Evolutionary conservation across 2,329 filamentous ascomycete species (phyloP), one percentile per base, ranked within the genome.

Genomic region (Aschersonia sp.): DNA sequence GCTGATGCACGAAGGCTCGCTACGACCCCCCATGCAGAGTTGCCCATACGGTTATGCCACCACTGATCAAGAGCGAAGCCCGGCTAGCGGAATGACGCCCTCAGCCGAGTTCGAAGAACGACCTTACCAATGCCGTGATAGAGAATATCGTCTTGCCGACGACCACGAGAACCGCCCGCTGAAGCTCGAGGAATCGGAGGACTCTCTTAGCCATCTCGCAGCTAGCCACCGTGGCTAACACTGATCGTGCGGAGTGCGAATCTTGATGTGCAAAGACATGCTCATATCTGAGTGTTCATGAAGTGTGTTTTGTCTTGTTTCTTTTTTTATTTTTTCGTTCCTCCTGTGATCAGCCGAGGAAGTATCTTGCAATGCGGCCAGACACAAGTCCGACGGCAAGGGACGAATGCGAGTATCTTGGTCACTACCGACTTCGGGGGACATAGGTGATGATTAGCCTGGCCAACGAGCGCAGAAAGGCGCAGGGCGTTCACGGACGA

Each of bases 41-140:
- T 56, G 61, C 49, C 50, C 55, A 29, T 63, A 63, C 54, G 57
- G 59, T 46, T 63, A 62, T 50, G 54, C 52, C 4, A 60, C 61
- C 44, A 58, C 48, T 32, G n/a, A 45, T 6, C 8, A 44, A 7
- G 47, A 49, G 11, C 49, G 49, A 12, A 42, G 9, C 12, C 30
- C 30, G 11, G 22, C n/a, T 12, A 32, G 44, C 30, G 45, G 30
- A 37, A 44, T 8, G 32, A 41, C 35, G 14, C 2, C 22, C 22
- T 22, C 22, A 22, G 22, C 22, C 22, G 22, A 22, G 22, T 22
- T 22, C 22, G 22, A 2, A 22, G 22, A 22, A 4, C 22, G 22
- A 22, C 22, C 22, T 22, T 22, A 22, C 22, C 22, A 22, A 22
- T 22, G 22, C 22, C 22, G 22, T 22, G 22, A 22, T 22, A 22